Conservation (phyloP, 768 basidiomycete species). For the Ephemerocybe angulata region DNA sequence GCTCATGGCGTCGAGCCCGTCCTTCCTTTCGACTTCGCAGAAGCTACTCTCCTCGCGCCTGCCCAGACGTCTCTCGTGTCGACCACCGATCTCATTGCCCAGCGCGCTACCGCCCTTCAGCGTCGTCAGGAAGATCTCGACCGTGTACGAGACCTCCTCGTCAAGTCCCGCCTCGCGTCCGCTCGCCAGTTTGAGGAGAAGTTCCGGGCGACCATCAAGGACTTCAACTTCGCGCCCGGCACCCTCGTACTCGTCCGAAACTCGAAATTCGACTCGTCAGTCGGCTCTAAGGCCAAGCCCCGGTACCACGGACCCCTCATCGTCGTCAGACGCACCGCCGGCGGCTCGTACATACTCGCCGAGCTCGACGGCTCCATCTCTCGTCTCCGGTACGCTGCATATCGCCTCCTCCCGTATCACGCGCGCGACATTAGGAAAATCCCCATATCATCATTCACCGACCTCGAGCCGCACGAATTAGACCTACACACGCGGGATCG, state of each 20-base stretch:
- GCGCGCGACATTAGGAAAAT: too few relatives aligned
- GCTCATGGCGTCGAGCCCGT: conserved; percentile 32
- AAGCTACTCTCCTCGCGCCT: conserved; percentile 16
- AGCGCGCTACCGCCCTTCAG: conserved; percentile 22
- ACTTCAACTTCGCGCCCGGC: conserved; percentile 21
- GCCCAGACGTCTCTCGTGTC: conserved; percentile 6
- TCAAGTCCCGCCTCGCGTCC: conserved; percentile 9
- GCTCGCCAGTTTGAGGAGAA: conserved; percentile 24
- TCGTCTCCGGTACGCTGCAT: too few relatives aligned
- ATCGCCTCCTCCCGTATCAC: too few relatives aligned
- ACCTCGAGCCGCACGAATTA: too few relatives aligned
- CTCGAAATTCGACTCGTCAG: conserved; percentile 21
- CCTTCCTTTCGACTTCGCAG: conserved; percentile 26
- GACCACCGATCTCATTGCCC: conserved; percentile 18
- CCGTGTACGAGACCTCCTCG: conserved; percentile 12
- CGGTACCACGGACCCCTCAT: conserved; percentile 32
- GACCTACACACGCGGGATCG: too few relatives aligned
- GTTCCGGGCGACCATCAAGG: conserved; percentile 11
- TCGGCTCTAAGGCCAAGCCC: conserved; percentile 24
- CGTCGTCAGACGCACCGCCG: conserved; percentile 21
- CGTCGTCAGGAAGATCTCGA: conserved; percentile 22
- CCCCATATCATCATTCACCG: too few relatives aligned
- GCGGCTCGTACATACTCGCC: conserved; percentile 23
- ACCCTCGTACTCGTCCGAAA: conserved; percentile 32
- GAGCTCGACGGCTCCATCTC: too few relatives aligned